Percentiles rank a stretch among this genome's conserved stretches.
These are phyloP conservation scores for Neurospora crassa DNA, from an alignment of 2,329 filamentous ascomycete genomes.

Conservation along the genomic window DNA sequence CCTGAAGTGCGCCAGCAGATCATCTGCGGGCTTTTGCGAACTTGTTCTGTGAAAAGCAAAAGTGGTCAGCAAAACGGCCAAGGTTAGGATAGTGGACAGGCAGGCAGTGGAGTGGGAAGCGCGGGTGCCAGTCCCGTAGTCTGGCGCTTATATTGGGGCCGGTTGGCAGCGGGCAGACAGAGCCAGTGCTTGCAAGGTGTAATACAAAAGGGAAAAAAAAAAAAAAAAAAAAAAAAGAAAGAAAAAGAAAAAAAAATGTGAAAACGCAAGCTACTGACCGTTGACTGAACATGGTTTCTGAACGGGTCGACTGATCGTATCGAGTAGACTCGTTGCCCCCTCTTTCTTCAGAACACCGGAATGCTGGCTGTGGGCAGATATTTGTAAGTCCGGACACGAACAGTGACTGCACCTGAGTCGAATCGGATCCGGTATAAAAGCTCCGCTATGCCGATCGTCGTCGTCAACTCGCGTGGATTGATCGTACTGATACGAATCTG, in stretches of 20 bases:
- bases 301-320: neutral
- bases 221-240: neutral
- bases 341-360: neutral
- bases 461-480: neutral
- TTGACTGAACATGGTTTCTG: slow-evolving; percentile 15
- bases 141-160: neutral
- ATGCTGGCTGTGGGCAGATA: neutral
- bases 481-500: neutral
- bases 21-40: slow-evolving; percentile 77
- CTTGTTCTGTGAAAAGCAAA: slow-evolving; percentile 46
- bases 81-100: neutral
- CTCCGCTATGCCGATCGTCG: neutral
- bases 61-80: slow-evolving; percentile 1
- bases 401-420: neutral
- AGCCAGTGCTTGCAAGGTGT: neutral
- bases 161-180: neutral
- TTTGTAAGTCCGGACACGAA: neutral
- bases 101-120: neutral
- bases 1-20: slow-evolving; percentile 76
- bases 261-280: slow-evolving; percentile 7
- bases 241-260: neutral
- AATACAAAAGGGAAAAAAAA: neutral
- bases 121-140: neutral
- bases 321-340: neutral
- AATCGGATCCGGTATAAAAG: neutral